Conservation (phyloP, 1,139 yeast genomes). For the Citeromyces hawaiiensis region DNA sequence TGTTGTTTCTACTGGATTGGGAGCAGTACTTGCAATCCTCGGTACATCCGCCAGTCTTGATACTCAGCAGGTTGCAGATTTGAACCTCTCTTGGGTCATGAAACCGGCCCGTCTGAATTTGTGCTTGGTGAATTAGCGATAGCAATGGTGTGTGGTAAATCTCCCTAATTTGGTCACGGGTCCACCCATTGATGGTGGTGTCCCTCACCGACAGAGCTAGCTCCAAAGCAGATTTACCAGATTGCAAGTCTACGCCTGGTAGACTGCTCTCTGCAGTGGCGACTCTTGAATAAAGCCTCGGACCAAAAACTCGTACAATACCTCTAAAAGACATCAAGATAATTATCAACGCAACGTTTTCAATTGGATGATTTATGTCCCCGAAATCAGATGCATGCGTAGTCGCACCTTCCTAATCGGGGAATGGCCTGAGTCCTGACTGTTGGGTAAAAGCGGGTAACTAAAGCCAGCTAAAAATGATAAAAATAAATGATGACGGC, state of each 20-base stretch:
- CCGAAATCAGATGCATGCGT: too few relatives aligned
- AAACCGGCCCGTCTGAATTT: slow-evolving; percentile 48
- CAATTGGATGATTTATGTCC: too few relatives aligned
- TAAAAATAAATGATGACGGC: slow-evolving; percentile 7
- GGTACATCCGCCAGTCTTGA: slow-evolving; percentile 72
- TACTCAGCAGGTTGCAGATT: slow-evolving; percentile 60
- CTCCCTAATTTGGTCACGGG: slow-evolving; percentile 39
- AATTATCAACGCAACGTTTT: too few relatives aligned
- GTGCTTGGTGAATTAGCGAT: slow-evolving; percentile 51
- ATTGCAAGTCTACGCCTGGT: not conserved
- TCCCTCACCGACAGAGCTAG: not conserved
- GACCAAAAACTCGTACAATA: too few relatives aligned
- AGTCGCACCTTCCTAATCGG: too few relatives aligned
- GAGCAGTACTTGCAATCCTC: slow-evolving; percentile 79
- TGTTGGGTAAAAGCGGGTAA: too few relatives aligned
- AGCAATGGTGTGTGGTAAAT: slow-evolving; percentile 55
- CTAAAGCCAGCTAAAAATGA: too few relatives aligned
- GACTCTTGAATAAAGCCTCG: not conserved
- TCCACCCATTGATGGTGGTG: slow-evolving; percentile 25
- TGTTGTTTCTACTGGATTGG: slow-evolving; percentile 54
- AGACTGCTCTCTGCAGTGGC: not conserved
- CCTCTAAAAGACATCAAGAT: too few relatives aligned
- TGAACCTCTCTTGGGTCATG: slow-evolving; percentile 65
- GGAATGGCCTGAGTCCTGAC: too few relatives aligned
- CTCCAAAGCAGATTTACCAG: not conserved